Percentiles rank a stretch among this genome's conserved stretches.
Evolutionary conservation across 164 flowering plant genomes (phyloP).

Genomic region (Echeveria elegans): DNA sequence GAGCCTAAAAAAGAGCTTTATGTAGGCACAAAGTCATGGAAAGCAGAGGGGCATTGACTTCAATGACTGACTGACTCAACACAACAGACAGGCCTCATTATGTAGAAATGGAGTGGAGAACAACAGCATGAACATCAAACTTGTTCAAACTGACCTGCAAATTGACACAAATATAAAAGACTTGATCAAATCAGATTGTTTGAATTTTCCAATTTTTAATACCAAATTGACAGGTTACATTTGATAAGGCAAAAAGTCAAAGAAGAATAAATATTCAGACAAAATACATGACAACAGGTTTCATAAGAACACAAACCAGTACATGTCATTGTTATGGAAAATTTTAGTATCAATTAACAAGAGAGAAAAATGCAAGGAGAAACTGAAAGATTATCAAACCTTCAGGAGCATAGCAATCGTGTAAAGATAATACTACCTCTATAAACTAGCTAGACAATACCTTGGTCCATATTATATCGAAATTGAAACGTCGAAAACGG

Average conservation of each 20-base stretch:
- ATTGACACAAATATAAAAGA: too few species aligned
- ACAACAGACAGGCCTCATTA: slow-evolving; percentile 6
- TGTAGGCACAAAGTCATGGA: slow-evolving; percentile 1
- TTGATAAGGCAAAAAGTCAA: background rate
- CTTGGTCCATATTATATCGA: background rate
- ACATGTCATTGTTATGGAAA: background rate
- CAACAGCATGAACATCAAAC: background rate
- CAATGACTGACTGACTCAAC: background rate
- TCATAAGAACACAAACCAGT: background rate
- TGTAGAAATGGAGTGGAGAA: too few species aligned
- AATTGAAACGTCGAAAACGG: slow-evolving; percentile 1
- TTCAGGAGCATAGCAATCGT: background rate
- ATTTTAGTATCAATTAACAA: background rate
- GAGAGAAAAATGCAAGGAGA: background rate
- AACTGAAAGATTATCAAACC: background rate
- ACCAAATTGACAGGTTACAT: background rate
- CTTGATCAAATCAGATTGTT: background rate
- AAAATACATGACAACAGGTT: background rate
- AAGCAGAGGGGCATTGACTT: slow-evolving; percentile 3
- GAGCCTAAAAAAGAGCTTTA: background rate
- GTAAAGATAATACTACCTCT: background rate
- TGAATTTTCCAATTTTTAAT: background rate
- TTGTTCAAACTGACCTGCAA: background rate
- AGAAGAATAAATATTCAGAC: slow-evolving; percentile 1
- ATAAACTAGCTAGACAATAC: background rate